A percentile compares a stretch with the other conserved stretches of the same genome.
These are phyloP conservation scores for Termitomyces heimii DNA, from an alignment of 768 basidiomycete species.

Conservation along the genomic window DNA sequence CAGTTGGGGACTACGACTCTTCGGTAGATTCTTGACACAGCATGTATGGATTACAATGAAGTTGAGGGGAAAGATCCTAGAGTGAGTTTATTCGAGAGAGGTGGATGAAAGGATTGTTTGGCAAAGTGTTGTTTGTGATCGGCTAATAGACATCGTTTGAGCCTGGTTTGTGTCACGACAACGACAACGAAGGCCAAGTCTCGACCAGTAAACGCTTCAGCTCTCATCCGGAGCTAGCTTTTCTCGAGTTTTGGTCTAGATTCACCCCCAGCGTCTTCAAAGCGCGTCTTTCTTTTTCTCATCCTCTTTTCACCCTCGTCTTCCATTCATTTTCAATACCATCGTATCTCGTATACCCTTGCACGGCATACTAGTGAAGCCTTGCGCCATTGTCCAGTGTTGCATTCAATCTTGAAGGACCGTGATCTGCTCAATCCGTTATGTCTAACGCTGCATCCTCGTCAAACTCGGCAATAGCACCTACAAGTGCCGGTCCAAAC, in stretches of 20 bases:
- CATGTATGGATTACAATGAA: not conserved
- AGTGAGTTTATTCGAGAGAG: not conserved
- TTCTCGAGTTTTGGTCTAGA: conserved; percentile 26
- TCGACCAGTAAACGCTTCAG: conserved; percentile 15
- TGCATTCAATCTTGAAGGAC: conserved; percentile 11
- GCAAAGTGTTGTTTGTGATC: conserved; percentile 13
- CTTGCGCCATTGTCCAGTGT: conserved; percentile 13
- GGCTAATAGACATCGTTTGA: conserved; percentile 14
- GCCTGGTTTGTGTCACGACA: conserved; percentile 19
- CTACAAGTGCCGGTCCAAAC: conserved; percentile 41
- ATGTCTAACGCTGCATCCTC: conserved; percentile 50
- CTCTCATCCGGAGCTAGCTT: conserved; percentile 25
- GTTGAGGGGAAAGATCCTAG: too few relatives aligned
- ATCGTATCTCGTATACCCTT: conserved; percentile 14
- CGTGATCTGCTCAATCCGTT: conserved; percentile 18
- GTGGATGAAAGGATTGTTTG: conserved; percentile 3
- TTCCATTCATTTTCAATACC: conserved; percentile 16
- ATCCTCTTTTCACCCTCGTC: conserved; percentile 19
- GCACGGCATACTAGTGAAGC: conserved; percentile 11
- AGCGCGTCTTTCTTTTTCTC: conserved; percentile 35
- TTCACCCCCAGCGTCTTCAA: conserved; percentile 21
- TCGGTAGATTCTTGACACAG: not conserved
- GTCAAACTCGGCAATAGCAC: conserved; percentile 38
- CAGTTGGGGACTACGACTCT: not conserved
- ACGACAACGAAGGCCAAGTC: conserved; percentile 28